Conservation (phyloP, 1,284 basidiomycete species). For the Coniferiporia sulphurascens region DNA sequence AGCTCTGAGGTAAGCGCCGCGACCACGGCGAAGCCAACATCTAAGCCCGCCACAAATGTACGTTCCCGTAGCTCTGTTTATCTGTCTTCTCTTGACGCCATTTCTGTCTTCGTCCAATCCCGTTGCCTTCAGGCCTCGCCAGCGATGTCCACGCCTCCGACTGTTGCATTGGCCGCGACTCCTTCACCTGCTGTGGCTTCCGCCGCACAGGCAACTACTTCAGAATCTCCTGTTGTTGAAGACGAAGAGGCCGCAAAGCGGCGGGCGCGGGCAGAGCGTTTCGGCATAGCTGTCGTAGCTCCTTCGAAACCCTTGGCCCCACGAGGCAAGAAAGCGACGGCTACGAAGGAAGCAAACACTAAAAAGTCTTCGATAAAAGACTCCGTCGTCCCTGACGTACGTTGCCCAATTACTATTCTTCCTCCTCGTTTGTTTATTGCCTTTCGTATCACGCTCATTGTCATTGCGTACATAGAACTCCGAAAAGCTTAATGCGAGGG, state of each 20-base stretch:
- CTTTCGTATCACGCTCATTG: constrained; percentile 5
- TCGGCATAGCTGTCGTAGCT: constrained; percentile 61
- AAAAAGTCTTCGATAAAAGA: background rate
- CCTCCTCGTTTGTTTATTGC: constrained; percentile 22
- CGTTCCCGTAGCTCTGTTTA: background rate
- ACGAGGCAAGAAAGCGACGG: background rate
- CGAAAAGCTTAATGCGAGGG: constrained; percentile 44
- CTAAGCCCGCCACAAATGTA: background rate
- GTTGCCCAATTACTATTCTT: constrained; percentile 26
- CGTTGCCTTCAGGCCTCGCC: background rate
- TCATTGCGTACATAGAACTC: constrained; percentile 33
- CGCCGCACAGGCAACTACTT: constrained; percentile 17
- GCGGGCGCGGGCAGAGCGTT: constrained; percentile 59
- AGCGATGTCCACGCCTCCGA: background rate
- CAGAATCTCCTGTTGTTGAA: constrained; percentile 20
- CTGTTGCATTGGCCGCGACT: constrained; percentile 11
- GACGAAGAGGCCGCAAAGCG: constrained; percentile 55
- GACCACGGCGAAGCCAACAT: background rate
- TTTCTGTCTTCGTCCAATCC: background rate
- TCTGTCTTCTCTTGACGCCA: background rate
- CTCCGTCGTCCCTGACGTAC: background rate
- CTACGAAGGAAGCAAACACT: constrained; percentile 1
- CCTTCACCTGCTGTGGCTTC: constrained; percentile 13
- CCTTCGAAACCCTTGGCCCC: constrained; percentile 22
- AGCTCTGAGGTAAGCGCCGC: constrained; percentile 9